Evolutionary conservation across 2,329 filamentous ascomycete genomes (phyloP).

Genomic region (Aspergillus ochraceoroseus): DNA sequence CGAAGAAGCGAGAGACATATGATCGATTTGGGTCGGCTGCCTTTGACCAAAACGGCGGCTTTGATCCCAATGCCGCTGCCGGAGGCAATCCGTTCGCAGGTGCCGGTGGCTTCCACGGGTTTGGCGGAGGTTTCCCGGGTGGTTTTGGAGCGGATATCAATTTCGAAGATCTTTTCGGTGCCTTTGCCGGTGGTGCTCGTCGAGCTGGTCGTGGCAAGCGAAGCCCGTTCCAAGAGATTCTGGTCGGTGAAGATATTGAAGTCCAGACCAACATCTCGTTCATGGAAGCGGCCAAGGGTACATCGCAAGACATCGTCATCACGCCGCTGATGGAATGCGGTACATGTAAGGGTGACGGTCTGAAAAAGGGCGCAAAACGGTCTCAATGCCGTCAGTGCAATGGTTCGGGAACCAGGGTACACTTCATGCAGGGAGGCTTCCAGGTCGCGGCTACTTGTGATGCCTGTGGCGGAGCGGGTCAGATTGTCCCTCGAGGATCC

Average conservation of each 20-base stretch:
- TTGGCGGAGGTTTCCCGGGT: slow-evolving; percentile 51
- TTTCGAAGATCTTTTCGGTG: slow-evolving; percentile 91
- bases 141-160: slow-evolving; percentile 79
- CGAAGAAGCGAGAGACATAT: slow-evolving; percentile 86
- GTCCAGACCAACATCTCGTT: slow-evolving; percentile 90
- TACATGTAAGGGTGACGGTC: slow-evolving; percentile 74
- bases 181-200: slow-evolving; percentile 63
- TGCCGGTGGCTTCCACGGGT: slow-evolving; percentile 58
- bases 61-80: slow-evolving; percentile 63
- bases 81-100: slow-evolving; percentile 53
- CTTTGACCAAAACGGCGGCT: slow-evolving; percentile 63
- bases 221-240: slow-evolving; percentile 71
- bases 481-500: slow-evolving; percentile 68
- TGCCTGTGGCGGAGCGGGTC: slow-evolving; percentile 72
- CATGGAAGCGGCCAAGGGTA: slow-evolving; percentile 91
- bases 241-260: slow-evolving; percentile 95
- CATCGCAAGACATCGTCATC: slow-evolving; percentile 79
- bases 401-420: slow-evolving; percentile 79
- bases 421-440: slow-evolving; percentile 87
- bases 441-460: slow-evolving; percentile 91
- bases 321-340: slow-evolving; percentile 75
- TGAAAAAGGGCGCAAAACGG: slow-evolving; percentile 74
- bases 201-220: slow-evolving; percentile 52
- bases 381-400: slow-evolving; percentile 73
- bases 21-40: slow-evolving; percentile 85